Base-by-base conservation (phyloP, 495 filamentous ascomycete genomes). In the Wilcoxina mikolae region DNA sequence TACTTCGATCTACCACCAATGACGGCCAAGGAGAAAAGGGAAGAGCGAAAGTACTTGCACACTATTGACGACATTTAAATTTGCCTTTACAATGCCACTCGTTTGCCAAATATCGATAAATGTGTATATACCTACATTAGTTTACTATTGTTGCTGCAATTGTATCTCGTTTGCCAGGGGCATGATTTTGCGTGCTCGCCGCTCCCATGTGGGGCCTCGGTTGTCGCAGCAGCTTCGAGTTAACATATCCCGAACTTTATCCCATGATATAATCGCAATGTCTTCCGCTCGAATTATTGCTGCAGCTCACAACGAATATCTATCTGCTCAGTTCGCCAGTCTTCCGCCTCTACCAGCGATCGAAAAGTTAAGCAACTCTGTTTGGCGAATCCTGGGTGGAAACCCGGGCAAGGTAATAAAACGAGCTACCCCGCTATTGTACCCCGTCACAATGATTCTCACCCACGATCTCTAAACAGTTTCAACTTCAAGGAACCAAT, bases 11-110 rank as follows among this genome's bases (percentile, higher is more conserved):
- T 95, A 58, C 93, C 91, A 18, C 90, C 93, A 29, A 79, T 85
- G 62, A 95, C 90, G 17, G 88, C 95, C 76, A 83, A 81, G 65
- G 91, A 99, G 77, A 88, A 79, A 74, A 76, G 76, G 63, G 90
- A 95, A 68, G 90, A 99, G 71, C 90, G 78, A 78, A 89, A 94
- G 76, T 99, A 90, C 69, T 67, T 96, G 67, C 93, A 96, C 66
- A 85, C 96, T 63, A 74, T 90, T 60, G 86, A 95, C 64, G 83
- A 91, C 68, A 79, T 91, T 72, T 89, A 80, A 65, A 68, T 49
- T 25, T 49, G 46, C 24, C 15, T 29, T 49, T 28, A n/a, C 25
- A 25, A 52, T 22, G 39, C 18, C 29, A 25, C 22, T 45, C 22
- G 5, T 49, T 23, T 31, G 10, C 3, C 45, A 11, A 31, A 49